phyloP scores from a whole-genome alignment of 2,329 filamentous ascomycete genomes.

The Pseudocercospora ulei region DNA sequence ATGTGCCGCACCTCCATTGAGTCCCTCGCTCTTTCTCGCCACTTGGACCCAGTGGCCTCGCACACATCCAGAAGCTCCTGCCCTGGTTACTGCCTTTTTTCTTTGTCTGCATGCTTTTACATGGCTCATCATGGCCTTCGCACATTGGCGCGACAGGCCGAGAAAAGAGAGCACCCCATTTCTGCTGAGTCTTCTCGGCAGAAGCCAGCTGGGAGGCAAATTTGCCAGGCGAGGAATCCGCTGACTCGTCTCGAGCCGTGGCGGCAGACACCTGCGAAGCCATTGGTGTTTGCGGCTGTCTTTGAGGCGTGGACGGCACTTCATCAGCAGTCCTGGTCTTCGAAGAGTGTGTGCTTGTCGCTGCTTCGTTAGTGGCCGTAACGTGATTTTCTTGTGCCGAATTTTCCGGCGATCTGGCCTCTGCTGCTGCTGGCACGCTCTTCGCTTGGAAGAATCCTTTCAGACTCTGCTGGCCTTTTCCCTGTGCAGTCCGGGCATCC shows the following conservation, averaged over 20 bases:
- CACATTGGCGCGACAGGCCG: conserved; percentile 67
- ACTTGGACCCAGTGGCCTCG: conserved; percentile 70
- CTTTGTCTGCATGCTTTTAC: conserved; percentile 72
- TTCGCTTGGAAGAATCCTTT: conserved; percentile 72
- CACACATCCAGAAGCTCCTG: conserved; percentile 57
- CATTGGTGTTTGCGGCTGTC: not conserved
- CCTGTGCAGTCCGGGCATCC: conserved; percentile 27
- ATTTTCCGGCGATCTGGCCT: not conserved
- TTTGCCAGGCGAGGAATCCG: conserved; percentile 19
- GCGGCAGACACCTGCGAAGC: not conserved
- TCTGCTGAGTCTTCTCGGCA: conserved; percentile 34
- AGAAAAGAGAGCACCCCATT: conserved; percentile 75
- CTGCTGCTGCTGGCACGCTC: conserved; percentile 8
- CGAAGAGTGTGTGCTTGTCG: conserved; percentile 2
- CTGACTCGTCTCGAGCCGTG: not conserved
- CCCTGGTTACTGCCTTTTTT: conserved; percentile 77
- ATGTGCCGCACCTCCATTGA: conserved; percentile 79
- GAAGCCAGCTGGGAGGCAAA: conserved; percentile 25
- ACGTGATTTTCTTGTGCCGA: not conserved
- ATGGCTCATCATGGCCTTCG: conserved; percentile 74
- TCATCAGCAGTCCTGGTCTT: not conserved
- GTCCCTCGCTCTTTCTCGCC: conserved; percentile 76
- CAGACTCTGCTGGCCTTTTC: conserved; percentile 53
- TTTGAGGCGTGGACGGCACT: conserved; percentile 4
- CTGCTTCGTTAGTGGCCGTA: not conserved